A percentile compares a stretch with the other conserved stretches of the same genome.
Evolutionary conservation across 805 yeast genomes (phyloP).

Genomic region (Starmerella scarabaei): DNA sequence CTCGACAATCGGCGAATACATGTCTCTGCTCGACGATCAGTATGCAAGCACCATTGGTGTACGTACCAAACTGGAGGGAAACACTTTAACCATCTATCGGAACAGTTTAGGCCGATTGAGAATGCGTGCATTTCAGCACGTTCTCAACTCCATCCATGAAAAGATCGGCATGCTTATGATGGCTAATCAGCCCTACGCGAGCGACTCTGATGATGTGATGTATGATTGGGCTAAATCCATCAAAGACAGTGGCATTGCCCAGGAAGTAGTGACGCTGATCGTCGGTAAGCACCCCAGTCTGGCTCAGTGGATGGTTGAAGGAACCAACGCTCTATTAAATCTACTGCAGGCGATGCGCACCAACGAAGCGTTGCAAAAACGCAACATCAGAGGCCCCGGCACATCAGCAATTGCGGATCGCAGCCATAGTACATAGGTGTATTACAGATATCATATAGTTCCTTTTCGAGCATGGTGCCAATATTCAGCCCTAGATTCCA

Average conservation of each 20-base stretch:
- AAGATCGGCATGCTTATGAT: constrained; percentile 21
- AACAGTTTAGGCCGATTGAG: constrained; percentile 38
- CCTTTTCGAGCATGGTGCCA: no score
- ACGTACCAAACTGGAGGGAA: constrained; percentile 64
- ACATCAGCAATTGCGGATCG: no score
- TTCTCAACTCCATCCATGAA: constrained; percentile 11
- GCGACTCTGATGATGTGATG: constrained; percentile 24
- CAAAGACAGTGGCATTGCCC: constrained; percentile 4
- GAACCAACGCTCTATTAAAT: constrained; percentile 26
- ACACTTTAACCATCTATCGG: constrained; percentile 61
- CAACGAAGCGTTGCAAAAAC: constrained; percentile 4
- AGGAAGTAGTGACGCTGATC: constrained; percentile 22
- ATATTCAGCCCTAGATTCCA: no score
- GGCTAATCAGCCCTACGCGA: constrained; percentile 20
- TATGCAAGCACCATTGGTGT: constrained; percentile 41
- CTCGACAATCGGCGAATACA: constrained; percentile 66
- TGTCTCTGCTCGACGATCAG: constrained; percentile 70
- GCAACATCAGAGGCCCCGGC: no score
- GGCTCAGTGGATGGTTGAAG: constrained; percentile 26
- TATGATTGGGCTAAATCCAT: constrained; percentile 24
- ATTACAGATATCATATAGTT: no score
- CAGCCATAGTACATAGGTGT: no score
- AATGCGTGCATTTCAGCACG: constrained; percentile 13
- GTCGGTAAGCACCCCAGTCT: constrained; percentile 24
- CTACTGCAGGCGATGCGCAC: constrained; percentile 18